Percentiles rank a stretch among this genome's conserved stretches.
phyloP scores from a whole-genome alignment of 306 rosid species.

The Hippophae gyantsensis region DNA sequence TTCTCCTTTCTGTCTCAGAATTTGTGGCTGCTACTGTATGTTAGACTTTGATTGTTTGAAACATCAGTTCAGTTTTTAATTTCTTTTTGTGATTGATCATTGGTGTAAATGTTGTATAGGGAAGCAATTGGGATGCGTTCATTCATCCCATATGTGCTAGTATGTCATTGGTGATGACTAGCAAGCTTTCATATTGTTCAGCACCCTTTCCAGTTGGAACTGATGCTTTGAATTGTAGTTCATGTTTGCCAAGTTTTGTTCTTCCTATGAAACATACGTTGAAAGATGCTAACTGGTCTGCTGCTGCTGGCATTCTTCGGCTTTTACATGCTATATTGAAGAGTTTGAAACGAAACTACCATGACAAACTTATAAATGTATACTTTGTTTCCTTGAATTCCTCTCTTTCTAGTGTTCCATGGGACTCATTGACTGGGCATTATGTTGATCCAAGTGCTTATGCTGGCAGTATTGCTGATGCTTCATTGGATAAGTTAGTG shows the following conservation, averaged over 20 bases:
- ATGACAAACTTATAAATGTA: constrained; percentile 33
- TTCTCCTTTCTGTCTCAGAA: constrained; percentile 18
- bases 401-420: constrained; percentile 40
- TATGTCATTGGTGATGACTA: constrained; percentile 36
- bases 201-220: constrained; percentile 16
- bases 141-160: constrained; percentile 37
- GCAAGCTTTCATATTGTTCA: constrained; percentile 17
- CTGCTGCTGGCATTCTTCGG: constrained; percentile 39
- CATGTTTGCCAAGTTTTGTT: constrained; percentile 15
- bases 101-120: constrained; percentile 21
- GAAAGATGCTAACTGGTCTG: constrained; percentile 48
- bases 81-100: background rate
- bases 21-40: constrained; percentile 24
- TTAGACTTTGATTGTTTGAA: background rate
- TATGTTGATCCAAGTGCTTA: constrained; percentile 17
- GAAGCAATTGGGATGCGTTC: constrained; percentile 30
- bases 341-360: constrained; percentile 39
- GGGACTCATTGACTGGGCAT: constrained; percentile 43
- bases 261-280: constrained; percentile 24
- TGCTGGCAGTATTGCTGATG: constrained; percentile 17
- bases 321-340: constrained; percentile 50
- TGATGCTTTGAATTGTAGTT: constrained; percentile 23
- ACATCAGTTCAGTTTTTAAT: background rate
- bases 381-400: constrained; percentile 47
- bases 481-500: constrained; percentile 14